phyloP scores from a whole-genome alignment of 345 rosid species.

The Sapria himalayana region DNA sequence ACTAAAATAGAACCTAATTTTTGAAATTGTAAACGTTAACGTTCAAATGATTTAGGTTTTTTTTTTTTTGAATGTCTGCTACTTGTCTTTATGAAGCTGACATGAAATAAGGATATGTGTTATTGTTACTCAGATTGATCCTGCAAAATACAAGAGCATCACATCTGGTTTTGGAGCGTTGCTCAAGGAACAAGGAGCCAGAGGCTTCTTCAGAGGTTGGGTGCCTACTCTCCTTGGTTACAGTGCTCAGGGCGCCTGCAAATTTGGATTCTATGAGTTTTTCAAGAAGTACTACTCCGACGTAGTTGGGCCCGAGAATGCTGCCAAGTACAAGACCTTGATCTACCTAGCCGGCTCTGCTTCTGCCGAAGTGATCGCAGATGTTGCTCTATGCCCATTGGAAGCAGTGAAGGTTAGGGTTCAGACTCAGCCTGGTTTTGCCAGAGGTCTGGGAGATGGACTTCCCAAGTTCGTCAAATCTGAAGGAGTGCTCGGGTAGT shows the following conservation, averaged over 20 bases:
- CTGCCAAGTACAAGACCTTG: slow-evolving; percentile 75
- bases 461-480: slow-evolving; percentile 80
- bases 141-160: slow-evolving; percentile 80
- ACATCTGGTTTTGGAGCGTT: slow-evolving; percentile 79
- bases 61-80: too few species aligned
- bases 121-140: slow-evolving; percentile 88
- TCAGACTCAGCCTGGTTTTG: slow-evolving; percentile 99
- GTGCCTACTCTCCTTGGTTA: slow-evolving; percentile 92
- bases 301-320: slow-evolving; percentile 77
- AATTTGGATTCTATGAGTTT: slow-evolving; percentile 91
- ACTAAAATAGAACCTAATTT: too few species aligned
- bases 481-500: slow-evolving; percentile 79
- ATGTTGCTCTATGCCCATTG: slow-evolving; percentile 87
- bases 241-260: slow-evolving; percentile 99
- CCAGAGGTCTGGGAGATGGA: slow-evolving; percentile 87
- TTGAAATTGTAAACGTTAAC: too few species aligned
- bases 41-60: too few species aligned
- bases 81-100: too few species aligned
- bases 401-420: slow-evolving; percentile 99
- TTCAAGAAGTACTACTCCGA: slow-evolving; percentile 90
- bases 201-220: slow-evolving; percentile 98
- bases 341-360: slow-evolving; percentile 98
- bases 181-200: slow-evolving; percentile 72
- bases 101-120: too few species aligned
- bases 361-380: slow-evolving; percentile 91